Evolutionary conservation across 2,329 filamentous ascomycete species (phyloP), one percentile per base, ranked within the genome.

Genomic region (Verticillium zaregamsianum): DNA sequence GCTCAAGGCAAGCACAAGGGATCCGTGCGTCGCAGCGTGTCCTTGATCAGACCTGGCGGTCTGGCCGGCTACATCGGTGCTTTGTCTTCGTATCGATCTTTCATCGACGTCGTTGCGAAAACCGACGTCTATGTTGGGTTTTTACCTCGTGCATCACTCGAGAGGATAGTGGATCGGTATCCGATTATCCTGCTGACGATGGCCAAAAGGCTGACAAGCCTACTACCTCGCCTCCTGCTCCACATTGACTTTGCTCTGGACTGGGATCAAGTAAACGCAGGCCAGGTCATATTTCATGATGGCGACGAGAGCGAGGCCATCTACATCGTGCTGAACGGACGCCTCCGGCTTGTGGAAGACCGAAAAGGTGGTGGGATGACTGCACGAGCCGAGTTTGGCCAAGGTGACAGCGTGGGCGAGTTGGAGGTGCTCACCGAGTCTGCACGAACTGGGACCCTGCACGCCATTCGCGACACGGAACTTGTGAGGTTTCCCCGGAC

Each of bases 71-170:
- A 99, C 69, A 87, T 98, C 35, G 93, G 95, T 5, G 95, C 93
- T 0, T 89, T 99, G 20, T 97, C 95, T 2, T 97, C 93, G 0
- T 97, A 97, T 72, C 84, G 95, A 31, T 99, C 95, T 0, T 97
- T 98, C 72, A 95, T 97, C 23, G 94, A 98, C 71, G 93, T 99
- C 2, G 90, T 94, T 40, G 96, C 95, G 3, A 98, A 98, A 77
- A 99, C 96, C 0, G 95, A 99, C 75, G 95, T 98, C 2, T 98
- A 97, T 70, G 95, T 99, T 15, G 95, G 95, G 1, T 99, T 99
- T 67, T 79, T 99, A 14, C 95, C 95, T 0, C 85, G 93, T 33
- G 84, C 87, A 0, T 91, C 93, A 0, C 82, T 99, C 32, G 95
- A 99, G 72, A 86, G 93, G 66, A 95, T 99, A 56, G 92, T 96